Conservation (phyloP, 192 early-diverging fungal species). For the Allomyces javanicus region DNA sequence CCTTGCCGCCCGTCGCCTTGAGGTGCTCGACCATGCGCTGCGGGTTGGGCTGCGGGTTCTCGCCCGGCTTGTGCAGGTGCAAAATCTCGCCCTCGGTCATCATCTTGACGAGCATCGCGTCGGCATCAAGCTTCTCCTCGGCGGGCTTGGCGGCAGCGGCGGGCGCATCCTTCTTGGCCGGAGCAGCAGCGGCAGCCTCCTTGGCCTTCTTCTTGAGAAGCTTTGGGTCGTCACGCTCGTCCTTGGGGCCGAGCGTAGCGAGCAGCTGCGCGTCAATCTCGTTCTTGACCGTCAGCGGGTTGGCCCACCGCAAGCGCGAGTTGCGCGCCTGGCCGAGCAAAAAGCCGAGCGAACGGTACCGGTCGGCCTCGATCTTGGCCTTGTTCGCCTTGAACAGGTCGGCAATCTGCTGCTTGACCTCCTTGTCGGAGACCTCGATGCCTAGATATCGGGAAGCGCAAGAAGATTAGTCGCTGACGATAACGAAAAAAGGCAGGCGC, state of each 20-base stretch:
- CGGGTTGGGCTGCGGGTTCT: slow-evolving; percentile 86
- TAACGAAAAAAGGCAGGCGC: background rate
- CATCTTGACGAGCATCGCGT: slow-evolving; percentile 29
- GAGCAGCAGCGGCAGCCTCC: slow-evolving; percentile 17
- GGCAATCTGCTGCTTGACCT: slow-evolving; percentile 44
- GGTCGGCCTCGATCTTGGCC: slow-evolving; percentile 53
- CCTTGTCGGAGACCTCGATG: slow-evolving; percentile 56
- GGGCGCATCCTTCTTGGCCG: slow-evolving; percentile 11
- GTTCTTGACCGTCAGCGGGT: slow-evolving; percentile 64
- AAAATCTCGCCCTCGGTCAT: slow-evolving; percentile 86
- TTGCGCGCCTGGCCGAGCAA: slow-evolving; percentile 53
- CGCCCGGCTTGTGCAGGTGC: slow-evolving; percentile 82
- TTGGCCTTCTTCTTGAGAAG: slow-evolving; percentile 22
- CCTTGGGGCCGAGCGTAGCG: slow-evolving; percentile 86
- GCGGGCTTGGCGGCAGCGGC: slow-evolving; percentile 9
- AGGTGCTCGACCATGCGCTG: slow-evolving; percentile 79
- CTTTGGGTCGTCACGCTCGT: slow-evolving; percentile 72
- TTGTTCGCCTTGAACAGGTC: slow-evolving; percentile 42
- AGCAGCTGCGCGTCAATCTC: slow-evolving; percentile 69
- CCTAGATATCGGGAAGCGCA: slow-evolving; percentile 24
- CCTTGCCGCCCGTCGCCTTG: slow-evolving; percentile 68
- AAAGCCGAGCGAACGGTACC: slow-evolving; percentile 64
- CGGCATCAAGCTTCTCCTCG: slow-evolving; percentile 20
- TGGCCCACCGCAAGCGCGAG: slow-evolving; percentile 64
- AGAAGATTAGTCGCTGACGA: background rate